Base-by-base conservation (phyloP, 2,329 filamentous ascomycete genomes). In the Monilinia polystroma region DNA sequence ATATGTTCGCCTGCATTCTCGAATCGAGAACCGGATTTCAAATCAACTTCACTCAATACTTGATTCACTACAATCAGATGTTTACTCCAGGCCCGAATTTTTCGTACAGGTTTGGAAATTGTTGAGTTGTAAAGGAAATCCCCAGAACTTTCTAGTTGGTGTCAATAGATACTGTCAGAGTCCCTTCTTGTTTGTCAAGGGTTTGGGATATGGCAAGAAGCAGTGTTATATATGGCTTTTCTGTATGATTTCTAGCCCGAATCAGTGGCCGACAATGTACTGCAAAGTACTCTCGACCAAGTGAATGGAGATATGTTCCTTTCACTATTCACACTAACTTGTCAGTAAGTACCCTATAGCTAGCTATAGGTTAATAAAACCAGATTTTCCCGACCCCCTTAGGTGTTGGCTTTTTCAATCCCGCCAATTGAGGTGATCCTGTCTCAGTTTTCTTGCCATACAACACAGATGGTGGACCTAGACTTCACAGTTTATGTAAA, bases 1-100 rank as follows among this genome's bases (percentile, higher is more conserved):
- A 11, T 8, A 20, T 11, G 23, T 51, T 62, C 58, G 58, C 45
- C 32, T 38, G 2, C 58, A 10, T 60, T 51, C 58, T 60, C 29
- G 45, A 60, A 49, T 23, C 45, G 20, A 23, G 16, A 32, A 32
- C 2, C 35, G 58, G 45, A 62, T 62, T 62, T 62, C 58, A 26
- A 62, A 62, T 38, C 45, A 49, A 20, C 57, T 38, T 60, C 43
- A 35, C 57, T 60, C 20, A 18, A 5, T 23, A 47, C 20, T 59
- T 35, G 11, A 45, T 8, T 47, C 41, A 18, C 8, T 12, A 6
- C 11, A 23, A 20, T 60, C 29, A 60, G 43, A 49, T 35, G 57
- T 60, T 20, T n/a, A 35, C 52, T 5, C 11, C 29, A 54, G 29
- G 8, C 18, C 32, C 2, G 23, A 1, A 35, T 54, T 29, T n/a